A percentile compares a stretch with the other conserved stretches of the same genome.
phyloP scores from a whole-genome alignment of 495 filamentous ascomycete genomes.

The Hapsidospora chrysogenum region DNA sequence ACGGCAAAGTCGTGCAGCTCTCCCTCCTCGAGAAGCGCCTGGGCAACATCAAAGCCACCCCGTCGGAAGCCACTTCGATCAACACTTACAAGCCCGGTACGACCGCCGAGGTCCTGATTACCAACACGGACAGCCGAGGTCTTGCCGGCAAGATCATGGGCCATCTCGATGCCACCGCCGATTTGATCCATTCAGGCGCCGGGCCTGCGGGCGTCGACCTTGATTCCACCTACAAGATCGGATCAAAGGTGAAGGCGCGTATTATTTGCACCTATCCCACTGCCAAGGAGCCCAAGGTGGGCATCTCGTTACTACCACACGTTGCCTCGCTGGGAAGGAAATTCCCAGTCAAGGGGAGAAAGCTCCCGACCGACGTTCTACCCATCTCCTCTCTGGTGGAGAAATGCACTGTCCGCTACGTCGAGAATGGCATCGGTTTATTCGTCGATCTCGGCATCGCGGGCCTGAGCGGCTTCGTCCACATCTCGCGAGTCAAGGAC shows the following conservation, averaged over 20 bases:
- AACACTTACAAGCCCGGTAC: slow-evolving; percentile 82
- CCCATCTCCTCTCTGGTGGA: slow-evolving; percentile 62
- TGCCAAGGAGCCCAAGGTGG: slow-evolving; percentile 63
- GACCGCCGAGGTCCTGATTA: slow-evolving; percentile 69
- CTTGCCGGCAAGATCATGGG: slow-evolving; percentile 79
- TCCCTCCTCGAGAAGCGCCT: slow-evolving; percentile 57
- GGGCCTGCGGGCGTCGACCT: slow-evolving; percentile 45
- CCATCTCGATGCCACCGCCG: slow-evolving; percentile 71
- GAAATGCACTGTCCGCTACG: slow-evolving; percentile 56
- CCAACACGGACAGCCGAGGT: slow-evolving; percentile 44
- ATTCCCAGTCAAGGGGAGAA: slow-evolving; percentile 11
- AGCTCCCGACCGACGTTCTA: slow-evolving; percentile 33
- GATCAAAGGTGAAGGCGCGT: slow-evolving; percentile 71
- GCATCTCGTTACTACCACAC: slow-evolving; percentile 74
- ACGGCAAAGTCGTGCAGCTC: slow-evolving; percentile 72
- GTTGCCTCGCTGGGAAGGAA: slow-evolving; percentile 48
- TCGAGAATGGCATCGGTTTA: slow-evolving; percentile 60
- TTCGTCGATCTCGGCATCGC: slow-evolving; percentile 66
- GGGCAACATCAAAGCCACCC: slow-evolving; percentile 47
- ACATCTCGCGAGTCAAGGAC: slow-evolving; percentile 82
- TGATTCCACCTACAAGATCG: slow-evolving; percentile 55
- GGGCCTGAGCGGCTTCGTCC: slow-evolving; percentile 68
- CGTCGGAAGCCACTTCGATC: slow-evolving; percentile 67
- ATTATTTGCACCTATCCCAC: slow-evolving; percentile 72
- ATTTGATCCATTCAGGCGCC: slow-evolving; percentile 72